Evolutionary conservation across 2,329 filamentous ascomycete genomes (phyloP).

Genomic region (Pochonia chlamydosporia): DNA sequence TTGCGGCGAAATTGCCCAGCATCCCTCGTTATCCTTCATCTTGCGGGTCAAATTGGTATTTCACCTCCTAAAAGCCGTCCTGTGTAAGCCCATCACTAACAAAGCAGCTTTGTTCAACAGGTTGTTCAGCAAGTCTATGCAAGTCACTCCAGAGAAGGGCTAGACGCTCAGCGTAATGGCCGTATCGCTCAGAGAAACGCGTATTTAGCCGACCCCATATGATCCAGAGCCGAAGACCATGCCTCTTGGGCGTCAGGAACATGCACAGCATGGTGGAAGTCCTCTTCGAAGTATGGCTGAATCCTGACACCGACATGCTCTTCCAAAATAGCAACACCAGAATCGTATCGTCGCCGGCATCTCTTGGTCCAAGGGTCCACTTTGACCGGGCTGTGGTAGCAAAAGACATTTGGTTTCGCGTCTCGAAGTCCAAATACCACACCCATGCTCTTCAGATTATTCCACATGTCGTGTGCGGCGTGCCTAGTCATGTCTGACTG

Average conservation of each 20-base stretch:
- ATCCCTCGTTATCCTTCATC: neutral
- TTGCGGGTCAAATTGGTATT: neutral
- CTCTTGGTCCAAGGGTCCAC: constrained; percentile 38
- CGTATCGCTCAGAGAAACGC: constrained; percentile 25
- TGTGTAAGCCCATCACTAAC: too few relatives aligned
- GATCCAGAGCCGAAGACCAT: constrained; percentile 29
- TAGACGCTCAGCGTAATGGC: neutral
- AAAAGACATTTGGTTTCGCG: constrained; percentile 31
- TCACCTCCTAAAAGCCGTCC: neutral
- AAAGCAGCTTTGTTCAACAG: too few relatives aligned
- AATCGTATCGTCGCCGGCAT: constrained; percentile 35
- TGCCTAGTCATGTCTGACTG: constrained; percentile 28
- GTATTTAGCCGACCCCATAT: constrained; percentile 22
- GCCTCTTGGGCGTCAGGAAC: constrained; percentile 29
- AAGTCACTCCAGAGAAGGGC: too few relatives aligned
- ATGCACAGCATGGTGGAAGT: constrained; percentile 35
- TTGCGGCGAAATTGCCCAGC: neutral
- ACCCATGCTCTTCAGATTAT: constrained; percentile 26
- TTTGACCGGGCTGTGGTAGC: constrained; percentile 38
- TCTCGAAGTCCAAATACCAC: constrained; percentile 31
- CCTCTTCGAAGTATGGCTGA: constrained; percentile 37
- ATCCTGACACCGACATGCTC: constrained; percentile 32
- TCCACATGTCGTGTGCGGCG: constrained; percentile 32
- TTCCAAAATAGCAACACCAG: constrained; percentile 30
- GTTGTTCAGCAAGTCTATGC: neutral